A percentile compares a stretch with the other conserved stretches of the same genome.
Evolutionary conservation across 495 filamentous ascomycete genomes (phyloP).

Genomic region (Podospora conica): DNA sequence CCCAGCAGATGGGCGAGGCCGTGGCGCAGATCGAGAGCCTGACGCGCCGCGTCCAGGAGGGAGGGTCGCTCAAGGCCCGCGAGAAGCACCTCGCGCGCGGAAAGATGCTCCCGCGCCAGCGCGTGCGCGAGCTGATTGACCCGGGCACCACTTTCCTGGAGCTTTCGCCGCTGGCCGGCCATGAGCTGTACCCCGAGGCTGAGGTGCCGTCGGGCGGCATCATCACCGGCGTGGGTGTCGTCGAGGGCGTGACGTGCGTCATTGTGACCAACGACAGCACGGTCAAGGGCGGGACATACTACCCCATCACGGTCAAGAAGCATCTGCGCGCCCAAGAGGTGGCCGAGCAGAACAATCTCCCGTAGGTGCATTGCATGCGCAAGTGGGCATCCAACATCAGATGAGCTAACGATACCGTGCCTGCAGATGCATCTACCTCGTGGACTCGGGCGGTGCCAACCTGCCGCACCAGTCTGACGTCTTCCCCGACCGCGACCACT

Average conservation of each 20-base stretch:
- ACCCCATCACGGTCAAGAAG: conserved; percentile 97
- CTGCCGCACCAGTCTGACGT: conserved; percentile 94
- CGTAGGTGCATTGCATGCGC: conserved; percentile 32
- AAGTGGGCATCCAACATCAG: background rate
- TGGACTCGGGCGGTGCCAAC: conserved; percentile 95
- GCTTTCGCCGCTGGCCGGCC: conserved; percentile 77
- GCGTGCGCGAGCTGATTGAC: conserved; percentile 82
- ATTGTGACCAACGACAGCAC: conserved; percentile 97
- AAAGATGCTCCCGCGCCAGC: conserved; percentile 93
- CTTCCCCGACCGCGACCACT: conserved; percentile 92
- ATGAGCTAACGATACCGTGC: conserved; percentile 4
- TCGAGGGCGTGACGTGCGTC: conserved; percentile 87
- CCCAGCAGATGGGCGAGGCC: conserved; percentile 66
- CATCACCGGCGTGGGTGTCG: conserved; percentile 85
- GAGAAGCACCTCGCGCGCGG: conserved; percentile 83
- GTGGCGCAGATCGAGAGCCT: conserved; percentile 59
- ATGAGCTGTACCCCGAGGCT: conserved; percentile 80
- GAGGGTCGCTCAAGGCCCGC: conserved; percentile 75
- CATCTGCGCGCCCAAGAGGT: conserved; percentile 90
- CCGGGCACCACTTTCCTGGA: conserved; percentile 88
- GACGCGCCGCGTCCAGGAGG: conserved; percentile 63
- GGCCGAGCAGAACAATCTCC: conserved; percentile 74
- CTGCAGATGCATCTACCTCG: conserved; percentile 79
- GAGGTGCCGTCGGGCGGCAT: conserved; percentile 70
- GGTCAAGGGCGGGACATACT: conserved; percentile 98